A percentile compares a stretch with the other conserved stretches of the same genome.
These are phyloP conservation scores for Ambrosiella cleistominuta DNA, from an alignment of 2,329 filamentous ascomycete species.

Conservation along the genomic window DNA sequence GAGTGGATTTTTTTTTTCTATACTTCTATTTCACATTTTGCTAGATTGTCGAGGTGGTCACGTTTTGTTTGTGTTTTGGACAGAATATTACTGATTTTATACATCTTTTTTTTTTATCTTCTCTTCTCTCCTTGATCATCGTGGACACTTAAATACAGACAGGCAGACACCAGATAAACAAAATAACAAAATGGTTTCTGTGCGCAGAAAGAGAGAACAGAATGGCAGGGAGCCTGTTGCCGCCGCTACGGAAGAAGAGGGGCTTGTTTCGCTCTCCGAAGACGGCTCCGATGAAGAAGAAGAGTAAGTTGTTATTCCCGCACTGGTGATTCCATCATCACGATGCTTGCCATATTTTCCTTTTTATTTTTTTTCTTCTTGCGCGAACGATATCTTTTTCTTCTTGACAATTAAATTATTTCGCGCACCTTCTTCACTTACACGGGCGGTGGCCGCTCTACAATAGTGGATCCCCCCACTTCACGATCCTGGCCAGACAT, in stretches of 20 bases:
- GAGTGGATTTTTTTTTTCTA: no score
- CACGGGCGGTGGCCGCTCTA: no score
- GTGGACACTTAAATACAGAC: not conserved
- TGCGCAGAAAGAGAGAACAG: slow-evolving; percentile 35
- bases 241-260: slow-evolving; percentile 24
- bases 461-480: no score
- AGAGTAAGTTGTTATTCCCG: slow-evolving; percentile 24
- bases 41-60: no score
- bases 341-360: no score
- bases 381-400: no score
- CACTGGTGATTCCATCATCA: not conserved
- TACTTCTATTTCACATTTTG: no score
- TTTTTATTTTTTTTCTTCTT: no score
- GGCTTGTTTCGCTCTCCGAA: slow-evolving; percentile 36
- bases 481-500: no score
- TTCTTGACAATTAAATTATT: no score
- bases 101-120: not conserved
- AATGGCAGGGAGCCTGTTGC: slow-evolving; percentile 21
- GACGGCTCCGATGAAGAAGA: slow-evolving; percentile 32
- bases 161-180: not conserved
- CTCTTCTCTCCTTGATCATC: not conserved
- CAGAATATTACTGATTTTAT: not conserved
- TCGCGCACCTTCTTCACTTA: no score
- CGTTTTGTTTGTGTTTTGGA: not conserved
- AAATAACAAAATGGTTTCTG: slow-evolving; percentile 20